Base-by-base conservation (phyloP, 495 filamentous ascomycete species). In the Pyrenula aspistea region DNA sequence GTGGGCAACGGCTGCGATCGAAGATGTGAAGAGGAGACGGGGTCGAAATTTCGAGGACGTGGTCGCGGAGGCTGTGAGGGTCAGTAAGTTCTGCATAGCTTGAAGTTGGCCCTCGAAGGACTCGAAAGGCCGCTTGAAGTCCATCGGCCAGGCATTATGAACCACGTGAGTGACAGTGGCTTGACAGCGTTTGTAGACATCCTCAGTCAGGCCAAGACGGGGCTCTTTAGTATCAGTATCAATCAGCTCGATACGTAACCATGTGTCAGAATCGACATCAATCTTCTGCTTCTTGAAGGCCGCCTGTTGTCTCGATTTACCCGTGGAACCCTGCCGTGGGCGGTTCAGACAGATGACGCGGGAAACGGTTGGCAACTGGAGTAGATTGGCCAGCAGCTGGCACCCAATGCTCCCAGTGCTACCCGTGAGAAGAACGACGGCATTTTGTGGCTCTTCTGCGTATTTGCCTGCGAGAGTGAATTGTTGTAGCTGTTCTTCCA, bases 71-170 rank as follows among this genome's bases (percentile, higher is more conserved):
- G 49, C 11, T 10, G 62, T 62, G 2, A 71, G 57, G n/a, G 55
- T 42, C 1, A 74, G 50, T 10, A 75, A 53, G 31, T 63, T 66
- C 19, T 62, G 57, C 52, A 75, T 1, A 55, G 47, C 15, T 66
- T 51, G 24, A 74, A 62, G 62, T 21, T 72, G 68, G 1, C 63
- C 36, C 15, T 64, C 56, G 54, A 73, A 72, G 0, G 63, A 67
- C 0, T 54, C 22, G 1, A 74, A 22, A 0, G 23, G 61, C 2
- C 63, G 59, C 12, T 62, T 65, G 58, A 68, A 69, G 59, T 65
- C 66, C 65, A 75, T 71, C 0, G 69, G 68, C 70, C 70, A 73
- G 15, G 72, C 72, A 31, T 65, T 62, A 53, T 75, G 73, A 0
- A 75, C 31, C 25, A 75, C 65, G 49, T 73, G 63, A 0, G 72